phyloP scores from a whole-genome alignment of 305 asterid genomes.

The Fraxinus platypoda region DNA sequence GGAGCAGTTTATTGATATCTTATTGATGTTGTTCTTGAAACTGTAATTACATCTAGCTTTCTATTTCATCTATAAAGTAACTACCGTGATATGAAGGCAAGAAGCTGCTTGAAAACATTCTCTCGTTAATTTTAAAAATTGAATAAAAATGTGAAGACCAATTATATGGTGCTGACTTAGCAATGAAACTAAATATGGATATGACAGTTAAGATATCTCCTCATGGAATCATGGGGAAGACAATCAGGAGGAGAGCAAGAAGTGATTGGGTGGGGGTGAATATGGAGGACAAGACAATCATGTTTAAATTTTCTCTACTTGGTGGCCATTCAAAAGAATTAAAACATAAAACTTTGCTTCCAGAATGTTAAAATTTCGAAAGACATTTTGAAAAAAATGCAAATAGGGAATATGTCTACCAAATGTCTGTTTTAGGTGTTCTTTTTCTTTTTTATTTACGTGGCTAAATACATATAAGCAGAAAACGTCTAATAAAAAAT shows the following conservation, averaged over 20 bases:
- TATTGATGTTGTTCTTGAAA: background rate
- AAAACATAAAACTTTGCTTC: background rate
- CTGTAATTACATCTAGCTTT: background rate
- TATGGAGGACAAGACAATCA: background rate
- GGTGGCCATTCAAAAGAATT: background rate
- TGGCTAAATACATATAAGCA: background rate
- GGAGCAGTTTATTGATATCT: background rate
- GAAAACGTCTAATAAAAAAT: background rate
- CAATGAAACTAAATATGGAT: background rate
- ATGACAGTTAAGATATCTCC: background rate
- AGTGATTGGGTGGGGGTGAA: background rate
- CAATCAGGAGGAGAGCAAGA: background rate
- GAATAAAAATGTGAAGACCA: background rate
- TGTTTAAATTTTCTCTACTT: background rate
- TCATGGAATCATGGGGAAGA: background rate
- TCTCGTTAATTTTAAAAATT: background rate
- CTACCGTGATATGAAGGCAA: background rate
- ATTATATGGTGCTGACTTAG: background rate
- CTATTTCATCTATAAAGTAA: background rate
- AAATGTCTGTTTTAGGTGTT: background rate
- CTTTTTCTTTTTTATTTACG: background rate
- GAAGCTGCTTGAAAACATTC: background rate
- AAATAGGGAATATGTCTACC: background rate
- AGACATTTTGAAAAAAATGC: background rate
- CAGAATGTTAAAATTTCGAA: background rate